phyloP scores from a whole-genome alignment of 306 rosid genomes.

The Vicia villosa region DNA sequence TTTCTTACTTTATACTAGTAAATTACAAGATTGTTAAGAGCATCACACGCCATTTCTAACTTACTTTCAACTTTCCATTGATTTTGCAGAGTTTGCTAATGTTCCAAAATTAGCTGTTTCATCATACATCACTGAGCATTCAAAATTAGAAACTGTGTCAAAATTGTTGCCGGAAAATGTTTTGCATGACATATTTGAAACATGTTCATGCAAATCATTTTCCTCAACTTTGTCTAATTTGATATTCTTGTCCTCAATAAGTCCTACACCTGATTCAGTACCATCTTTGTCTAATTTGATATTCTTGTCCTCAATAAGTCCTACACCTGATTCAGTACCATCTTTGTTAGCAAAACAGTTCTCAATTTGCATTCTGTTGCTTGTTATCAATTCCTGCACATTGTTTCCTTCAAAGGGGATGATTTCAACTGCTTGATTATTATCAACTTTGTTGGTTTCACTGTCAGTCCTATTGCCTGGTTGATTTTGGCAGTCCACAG shows the following conservation, averaged over 20 bases:
- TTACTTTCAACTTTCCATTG: slow-evolving; percentile 48
- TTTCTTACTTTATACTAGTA: no score
- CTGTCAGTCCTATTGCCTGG: slow-evolving; percentile 32
- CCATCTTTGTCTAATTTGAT: slow-evolving; percentile 39
- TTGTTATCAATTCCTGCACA: slow-evolving; percentile 35
- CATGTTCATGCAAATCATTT: slow-evolving; percentile 60
- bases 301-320: slow-evolving; percentile 35
- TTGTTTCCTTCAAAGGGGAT: slow-evolving; percentile 17
- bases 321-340: slow-evolving; percentile 40
- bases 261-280: slow-evolving; percentile 40
- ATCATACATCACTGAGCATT: slow-evolving; percentile 59
- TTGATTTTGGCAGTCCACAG: slow-evolving; percentile 32
- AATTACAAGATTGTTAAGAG: slow-evolving; percentile 3
- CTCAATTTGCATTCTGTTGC: slow-evolving; percentile 37
- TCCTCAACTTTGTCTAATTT: slow-evolving; percentile 44
- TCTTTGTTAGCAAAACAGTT: slow-evolving; percentile 38
- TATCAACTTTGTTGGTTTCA: slow-evolving; percentile 20
- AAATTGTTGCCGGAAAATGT: slow-evolving; percentile 49
- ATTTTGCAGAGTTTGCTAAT: slow-evolving; percentile 44
- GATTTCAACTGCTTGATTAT: slow-evolving; percentile 23
- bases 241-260: slow-evolving; percentile 37
- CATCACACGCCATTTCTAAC: slow-evolving; percentile 35
- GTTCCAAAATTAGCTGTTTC: slow-evolving; percentile 53
- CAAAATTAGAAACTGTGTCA: slow-evolving; percentile 49
- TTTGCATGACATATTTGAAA: slow-evolving; percentile 63